Base-by-base conservation (phyloP, 2,329 filamentous ascomycete species). In the Arachnomyces sp. region DNA sequence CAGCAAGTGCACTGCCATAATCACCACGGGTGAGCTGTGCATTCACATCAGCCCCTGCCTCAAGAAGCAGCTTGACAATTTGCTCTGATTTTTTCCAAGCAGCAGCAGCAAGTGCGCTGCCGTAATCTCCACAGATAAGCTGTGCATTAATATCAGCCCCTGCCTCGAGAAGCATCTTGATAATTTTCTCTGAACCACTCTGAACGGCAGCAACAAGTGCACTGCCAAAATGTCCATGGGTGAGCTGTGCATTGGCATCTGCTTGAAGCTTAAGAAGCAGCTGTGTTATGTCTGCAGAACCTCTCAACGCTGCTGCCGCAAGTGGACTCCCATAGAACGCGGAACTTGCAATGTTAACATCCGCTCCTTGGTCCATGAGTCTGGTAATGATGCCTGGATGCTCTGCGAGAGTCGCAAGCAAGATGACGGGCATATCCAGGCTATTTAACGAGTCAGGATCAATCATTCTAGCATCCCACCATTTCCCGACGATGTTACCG, bases 71-170 rank as follows among this genome's bases (percentile, higher is more conserved):
- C 31, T 43, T 1, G 5, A 41, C 36, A 11, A 40, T 43, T 29
- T 45, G n/a, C 12, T 32, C 13, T 9, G 35, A 7, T n/a, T 29
- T 40, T 12, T 28, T 3, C 2, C 16, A 7, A 20, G 42, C 44
- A 44, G 49, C 47, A 12, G 43, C 47, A 8, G 42, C 34, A 7
- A 50, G 40, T 30, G 43, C 48, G 39, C 36, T 43, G 16, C 3
- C 38, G 32, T 43, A 45, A 9, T 36, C 7, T 20, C 42, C 34
- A 39, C 6, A 31, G 11, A 20, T 9, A 7, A 28, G 9, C 15
- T 18, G 35, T n/a, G 29, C 16, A 15, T 43, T 43, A 16, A 43
- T 35, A 29, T 39, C 5, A 13, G 36, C 40, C 33, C 40, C 40
- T 32, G 34, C 14, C 28, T 38, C 16, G 4, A 43, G 39, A 8